Conservation (phyloP, 345 rosid species). For the Pugionium cornutum region DNA sequence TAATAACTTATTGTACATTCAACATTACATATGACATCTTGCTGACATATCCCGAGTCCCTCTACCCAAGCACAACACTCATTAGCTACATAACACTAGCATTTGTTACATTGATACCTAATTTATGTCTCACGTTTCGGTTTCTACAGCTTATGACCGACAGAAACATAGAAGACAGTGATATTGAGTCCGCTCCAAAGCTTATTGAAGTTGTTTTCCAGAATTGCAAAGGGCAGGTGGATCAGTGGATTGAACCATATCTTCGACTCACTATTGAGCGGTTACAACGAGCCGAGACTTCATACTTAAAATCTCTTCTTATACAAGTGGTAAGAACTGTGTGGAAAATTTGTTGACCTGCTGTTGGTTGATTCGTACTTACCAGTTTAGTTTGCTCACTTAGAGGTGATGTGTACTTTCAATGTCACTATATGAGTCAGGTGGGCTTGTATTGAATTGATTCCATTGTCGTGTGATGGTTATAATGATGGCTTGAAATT, state of each 20-base stretch:
- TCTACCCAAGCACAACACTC: conserved; percentile 4
- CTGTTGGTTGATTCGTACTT: conserved; percentile 16
- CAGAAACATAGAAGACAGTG: conserved; percentile 81
- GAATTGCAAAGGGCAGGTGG: conserved; percentile 97
- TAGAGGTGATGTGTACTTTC: conserved; percentile 10
- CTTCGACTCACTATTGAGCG: conserved; percentile 79
- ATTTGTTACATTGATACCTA: conserved; percentile 18
- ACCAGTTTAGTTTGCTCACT: conserved; percentile 4
- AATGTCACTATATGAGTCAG: conserved; percentile 17
- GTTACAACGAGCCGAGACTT: conserved; percentile 71
- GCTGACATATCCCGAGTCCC: background rate
- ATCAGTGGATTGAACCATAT: conserved; percentile 97
- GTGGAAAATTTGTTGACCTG: conserved; percentile 11
- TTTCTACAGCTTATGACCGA: conserved; percentile 75
- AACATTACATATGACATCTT: conserved; percentile 3
- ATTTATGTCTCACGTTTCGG: conserved; percentile 23
- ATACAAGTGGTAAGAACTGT: conserved; percentile 83
- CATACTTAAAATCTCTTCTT: conserved; percentile 89
- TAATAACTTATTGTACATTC: conserved; percentile 11
- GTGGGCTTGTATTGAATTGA: conserved; percentile 14
- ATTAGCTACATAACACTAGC: conserved; percentile 1
- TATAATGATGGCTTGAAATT: conserved; percentile 11
- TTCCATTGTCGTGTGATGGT: conserved; percentile 14
- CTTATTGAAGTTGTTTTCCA: conserved; percentile 96
- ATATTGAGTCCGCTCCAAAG: conserved; percentile 96